Base-by-base conservation (phyloP, 2,329 filamentous ascomycete species). In the Ramularia collo-cygni region DNA sequence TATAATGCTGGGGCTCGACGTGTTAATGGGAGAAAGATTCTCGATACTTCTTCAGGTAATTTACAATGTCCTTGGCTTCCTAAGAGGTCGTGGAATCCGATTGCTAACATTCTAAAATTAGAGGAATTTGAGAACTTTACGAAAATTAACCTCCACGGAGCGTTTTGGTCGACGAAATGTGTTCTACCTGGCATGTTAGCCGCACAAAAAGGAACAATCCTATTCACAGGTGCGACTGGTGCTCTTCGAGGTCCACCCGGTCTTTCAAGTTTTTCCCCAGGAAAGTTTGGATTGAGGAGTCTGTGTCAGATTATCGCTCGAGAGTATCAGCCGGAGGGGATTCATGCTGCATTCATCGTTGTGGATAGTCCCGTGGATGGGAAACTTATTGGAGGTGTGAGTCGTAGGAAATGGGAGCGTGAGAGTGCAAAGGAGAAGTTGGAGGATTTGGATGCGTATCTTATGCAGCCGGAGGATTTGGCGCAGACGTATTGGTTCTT, bases 91-190 rank as follows among this genome's bases (percentile, higher is more conserved):
- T n/a, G n/a, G n/a, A n/a, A n/a, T n/a, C n/a, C n/a, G n/a, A n/a
- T n/a, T n/a, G n/a, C n/a, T n/a, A n/a, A n/a, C n/a, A n/a, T n/a
- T n/a, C n/a, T n/a, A n/a, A n/a, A n/a, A n/a, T n/a, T n/a, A n/a
- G 45, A 50, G 14, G 49, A 52, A 30, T 52, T 52, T 19, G 49
- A 52, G 37, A 48, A 47, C 27, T 52, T 52, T 28, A 52, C 49
- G 8, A 52, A 52, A 26, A 52, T 52, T 39, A 52, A 52, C 13
- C 45, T 52, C 2, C 47, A 46, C 18, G 49, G 49, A 24, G 50
- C 50, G 6, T 52, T 52, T 16, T 52, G 47, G 47, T 51, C 47
- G n/a, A 37, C 33, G 6, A 52, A 52, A 35, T 44, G 38, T 16
- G 49, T 52, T 16, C 43, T 52, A 16, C 49, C 49, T 12, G 47